Evolutionary conservation across 202 grass and related monocot genomes (phyloP), one percentile per base, ranked within the genome.

Genomic region (Musa balbisiana): DNA sequence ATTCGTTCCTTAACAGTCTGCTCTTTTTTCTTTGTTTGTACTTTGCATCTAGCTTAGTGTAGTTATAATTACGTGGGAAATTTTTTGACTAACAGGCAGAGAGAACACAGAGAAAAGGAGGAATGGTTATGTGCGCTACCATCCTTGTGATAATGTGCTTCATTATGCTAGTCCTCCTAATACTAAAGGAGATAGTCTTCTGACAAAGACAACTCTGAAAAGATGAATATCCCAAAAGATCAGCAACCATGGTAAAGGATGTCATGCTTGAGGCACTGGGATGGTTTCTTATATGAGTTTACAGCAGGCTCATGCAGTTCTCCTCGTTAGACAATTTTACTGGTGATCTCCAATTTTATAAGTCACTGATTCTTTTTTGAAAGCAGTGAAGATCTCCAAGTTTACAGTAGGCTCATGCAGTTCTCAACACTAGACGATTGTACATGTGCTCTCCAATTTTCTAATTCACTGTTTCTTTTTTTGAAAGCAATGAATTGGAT

Each of bases 161-260:
- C 33, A 9, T 86, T 75, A 86, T 86, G 84, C 55, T 86, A 73
- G 75, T 82, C 69, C 80, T 86, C 29, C 74, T 86, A 33, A 67
- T 86, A 66, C 62, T 86, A 3, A 86, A 86, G 72, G 84, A 86
- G 77, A 79, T 86, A 52, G 54, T 86, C 52, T 86, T 86, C 20
- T 86, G 75, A 82, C 33, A 51, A 55, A 73, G 3, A 55, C 33
- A 70, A 11, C 10, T 10, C 9, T 50, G 15, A 49, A 70, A 65
- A 2, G 10, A 26, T 21, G 21, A 65, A 9, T 11, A 13, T 27
- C 63, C 26, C 11, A 20, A 14, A 27, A 26, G 22, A 1, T 11
- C 3, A 50, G 15, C 16, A 49, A 60, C 56, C 16, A n/a, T 60
- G 16, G 14, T 19, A 15, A 59, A 59, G 55, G n/a, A 59, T 59